Evolutionary conservation across 345 rosid species (phyloP), one percentile per base, ranked within the genome.

Genomic region (Punica granatum): DNA sequence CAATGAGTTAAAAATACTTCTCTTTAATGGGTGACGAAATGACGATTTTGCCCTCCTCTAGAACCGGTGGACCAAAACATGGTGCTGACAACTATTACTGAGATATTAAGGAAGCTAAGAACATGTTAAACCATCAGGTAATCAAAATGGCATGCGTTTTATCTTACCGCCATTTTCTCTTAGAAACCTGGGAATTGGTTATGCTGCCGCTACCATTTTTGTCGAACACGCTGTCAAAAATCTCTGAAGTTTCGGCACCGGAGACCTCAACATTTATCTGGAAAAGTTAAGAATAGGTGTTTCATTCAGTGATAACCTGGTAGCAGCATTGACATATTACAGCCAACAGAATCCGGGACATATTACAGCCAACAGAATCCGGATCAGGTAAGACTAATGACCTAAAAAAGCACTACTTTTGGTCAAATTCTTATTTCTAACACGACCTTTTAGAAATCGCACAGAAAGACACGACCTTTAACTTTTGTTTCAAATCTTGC

Each of bases 161-260:
- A 30, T 58, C 34, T 36, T 78, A 88, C 98, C 98, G 83, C 98
- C 98, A 79, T 93, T 90, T 63, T 76, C 94, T 81, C 94, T 83
- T 66, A 97, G 88, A 72, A 93, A 93, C 28, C 98, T 96, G 0
- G 97, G 98, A 65, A 90, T 93, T 66, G 98, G 98, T 82, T 93
- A 97, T 28, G 97, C 97, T 30, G 87, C 98, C 65, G 90, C 96
- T 33, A 90, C 97, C 94, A 93, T 88, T 84, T 81, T 87, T 61
- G n/a, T 83, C 79, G 60, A 93, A 93, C n/a, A 87, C 92, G 51
- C 73, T 43, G 70, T 87, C 75, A 48, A 84, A 93, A 35, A 79
- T 78, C 44, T 81, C 84, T 76, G 77, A 80, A 63, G 96, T 93
- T 78, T 76, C 86, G 64, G 81, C 77, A 53, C 94, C 91, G 11